Evolutionary conservation across 768 basidiomycete genomes (phyloP).

Genomic region (Phlegmacium glaucopus): DNA sequence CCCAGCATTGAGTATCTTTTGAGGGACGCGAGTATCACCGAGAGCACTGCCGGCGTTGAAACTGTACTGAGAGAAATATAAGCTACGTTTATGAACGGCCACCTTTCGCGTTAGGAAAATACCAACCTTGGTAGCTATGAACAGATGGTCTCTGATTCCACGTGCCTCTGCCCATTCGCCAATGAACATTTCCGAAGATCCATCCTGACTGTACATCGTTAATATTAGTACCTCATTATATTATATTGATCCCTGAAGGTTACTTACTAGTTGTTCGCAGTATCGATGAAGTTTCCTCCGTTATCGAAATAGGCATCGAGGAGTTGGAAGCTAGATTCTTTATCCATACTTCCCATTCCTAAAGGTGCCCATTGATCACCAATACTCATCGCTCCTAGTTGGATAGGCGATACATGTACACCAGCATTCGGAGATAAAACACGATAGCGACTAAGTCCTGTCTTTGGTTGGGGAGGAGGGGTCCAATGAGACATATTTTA

Average conservation of each 20-base stretch:
- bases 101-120: not conserved
- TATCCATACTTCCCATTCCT: constrained; percentile 37
- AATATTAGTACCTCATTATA: not conserved
- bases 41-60: constrained; percentile 26
- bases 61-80: constrained; percentile 22
- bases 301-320: too few species aligned
- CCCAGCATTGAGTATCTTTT: constrained; percentile 41
- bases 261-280: constrained; percentile 41
- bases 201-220: constrained; percentile 40
- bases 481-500: constrained; percentile 9
- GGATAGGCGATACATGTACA: constrained; percentile 39
- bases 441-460: constrained; percentile 31
- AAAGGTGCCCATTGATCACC: constrained; percentile 33
- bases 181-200: constrained; percentile 49
- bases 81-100: not conserved
- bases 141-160: constrained; percentile 44
- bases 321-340: too few species aligned
- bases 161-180: constrained; percentile 51
- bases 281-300: constrained; percentile 50
- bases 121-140: constrained; percentile 47
- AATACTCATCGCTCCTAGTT: constrained; percentile 41
- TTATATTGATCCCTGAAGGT: not conserved
- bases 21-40: constrained; percentile 18
- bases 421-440: constrained; percentile 33
- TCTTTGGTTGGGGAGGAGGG: constrained; percentile 24